Evolutionary conservation across 441 rosid genomes (phyloP), one percentile per base, ranked within the genome.

Genomic region (Kokia cookei): DNA sequence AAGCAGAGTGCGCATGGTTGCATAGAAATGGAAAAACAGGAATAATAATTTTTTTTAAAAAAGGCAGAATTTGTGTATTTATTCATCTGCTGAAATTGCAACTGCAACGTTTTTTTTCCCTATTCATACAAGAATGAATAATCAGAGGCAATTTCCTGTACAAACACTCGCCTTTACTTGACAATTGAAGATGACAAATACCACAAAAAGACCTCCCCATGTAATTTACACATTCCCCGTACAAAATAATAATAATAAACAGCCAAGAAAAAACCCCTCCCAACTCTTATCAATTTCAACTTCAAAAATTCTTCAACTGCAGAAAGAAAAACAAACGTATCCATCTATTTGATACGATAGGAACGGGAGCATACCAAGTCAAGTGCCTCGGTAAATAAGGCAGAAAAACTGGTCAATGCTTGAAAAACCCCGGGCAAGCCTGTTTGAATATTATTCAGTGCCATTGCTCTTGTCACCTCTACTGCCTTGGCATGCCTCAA

Each of bases 361-460:
- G 98, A 93, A 24, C 85, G 83, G 72, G 79, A 80, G 85, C 96
- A 95, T 53, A 90, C 99, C 57, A 76, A 12, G 11, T 85, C 87
- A 5, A 95, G 92, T 63, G 86, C 85, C 81, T 88, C 92, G 2
- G 78, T 83, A 79, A 93, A 93, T 51, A 95, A 79, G 72, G 88
- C 79, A 59, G 99, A 93, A 79, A 95, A 95, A 76, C 89, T 93
- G 1, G 98, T 87, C 50, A 95, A 69, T 27, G 99, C 97, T 82
- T 87, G 96, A 77, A 93, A 95, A 62, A 95, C 96, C 14, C 99
- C 99, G 0, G 99, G 97, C 76, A 95, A 79, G 13, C 98, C 99
- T 0, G 99, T 90, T 82, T 93, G 98, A 54, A 95, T 84, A 79
- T 93, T 79, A 75, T 95, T 93, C 80, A 93, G 81, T 24, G 99